Percentiles rank a stretch among this genome's conserved stretches.
phyloP scores from a whole-genome alignment of 2,329 filamentous ascomycete species.

The Dryadomyces sulphureus region DNA sequence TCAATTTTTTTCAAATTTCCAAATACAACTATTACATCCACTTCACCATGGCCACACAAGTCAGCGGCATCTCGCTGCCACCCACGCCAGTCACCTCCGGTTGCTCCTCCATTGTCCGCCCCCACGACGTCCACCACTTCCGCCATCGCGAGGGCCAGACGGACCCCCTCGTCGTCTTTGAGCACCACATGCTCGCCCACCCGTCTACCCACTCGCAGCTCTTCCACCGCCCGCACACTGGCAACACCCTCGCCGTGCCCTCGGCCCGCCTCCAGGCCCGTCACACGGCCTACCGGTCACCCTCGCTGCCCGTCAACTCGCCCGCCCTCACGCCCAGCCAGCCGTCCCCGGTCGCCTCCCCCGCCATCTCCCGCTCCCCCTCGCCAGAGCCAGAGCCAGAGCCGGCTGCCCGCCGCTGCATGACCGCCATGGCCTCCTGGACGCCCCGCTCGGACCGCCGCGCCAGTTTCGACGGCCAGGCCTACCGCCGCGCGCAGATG shows the following conservation, averaged over 20 bases:
- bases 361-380: slow-evolving; percentile 1
- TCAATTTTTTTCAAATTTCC: too few species aligned
- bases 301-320: not conserved
- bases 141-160: not conserved
- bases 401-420: slow-evolving; percentile 18
- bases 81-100: not conserved
- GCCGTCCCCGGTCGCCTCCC: slow-evolving; percentile 6
- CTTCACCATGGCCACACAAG: not conserved
- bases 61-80: not conserved
- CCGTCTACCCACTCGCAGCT: not conserved
- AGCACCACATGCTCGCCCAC: slow-evolving; percentile 4
- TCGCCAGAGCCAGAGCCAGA: too few species aligned
- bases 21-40: too few species aligned
- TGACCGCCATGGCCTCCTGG: slow-evolving; percentile 26
- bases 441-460: slow-evolving; percentile 29
- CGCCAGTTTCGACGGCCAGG: slow-evolving; percentile 38
- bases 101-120: not conserved
- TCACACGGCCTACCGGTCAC: not conserved
- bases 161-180: slow-evolving; percentile 5
- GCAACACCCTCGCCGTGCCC: not conserved
- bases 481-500: slow-evolving; percentile 32
- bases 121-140: not conserved
- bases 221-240: not conserved
- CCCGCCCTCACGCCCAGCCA: not conserved
- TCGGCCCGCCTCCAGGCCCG: not conserved